A percentile compares a stretch with the other conserved stretches of the same genome.
These are phyloP conservation scores for Aspergillus japonicus DNA, from an alignment of 2,329 filamentous ascomycete species.

Conservation along the genomic window DNA sequence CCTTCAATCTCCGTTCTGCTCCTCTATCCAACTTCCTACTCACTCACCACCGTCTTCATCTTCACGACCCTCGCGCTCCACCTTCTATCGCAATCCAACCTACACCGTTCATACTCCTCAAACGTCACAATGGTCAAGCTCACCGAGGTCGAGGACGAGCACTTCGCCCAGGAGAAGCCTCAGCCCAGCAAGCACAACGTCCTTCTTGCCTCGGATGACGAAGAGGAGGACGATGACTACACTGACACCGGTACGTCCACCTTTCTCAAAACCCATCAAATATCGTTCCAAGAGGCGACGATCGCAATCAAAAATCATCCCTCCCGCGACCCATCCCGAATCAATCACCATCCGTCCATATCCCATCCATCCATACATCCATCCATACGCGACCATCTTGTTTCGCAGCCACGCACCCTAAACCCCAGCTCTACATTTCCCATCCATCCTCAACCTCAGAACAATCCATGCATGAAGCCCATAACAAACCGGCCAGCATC, in stretches of 20 bases:
- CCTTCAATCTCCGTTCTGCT: slow-evolving; percentile 24
- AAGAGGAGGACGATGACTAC: slow-evolving; percentile 76
- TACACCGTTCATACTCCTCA: slow-evolving; percentile 3
- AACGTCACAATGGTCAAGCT: slow-evolving; percentile 79
- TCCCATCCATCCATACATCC: slow-evolving; percentile 8
- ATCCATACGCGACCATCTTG: background rate
- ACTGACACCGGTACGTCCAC: slow-evolving; percentile 76
- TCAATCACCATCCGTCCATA: slow-evolving; percentile 3
- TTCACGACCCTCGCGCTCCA: slow-evolving; percentile 8
- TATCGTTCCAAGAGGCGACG: background rate
- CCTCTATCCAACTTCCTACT: slow-evolving; percentile 1
- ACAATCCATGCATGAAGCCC: background rate
- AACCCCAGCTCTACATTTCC: background rate
- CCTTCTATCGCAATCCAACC: background rate
- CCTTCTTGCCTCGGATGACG: slow-evolving; percentile 52
- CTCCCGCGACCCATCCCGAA: background rate
- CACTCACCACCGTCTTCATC: slow-evolving; percentile 12
- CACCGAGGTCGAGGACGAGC: slow-evolving; percentile 94
- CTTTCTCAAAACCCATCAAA: background rate
- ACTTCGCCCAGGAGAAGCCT: slow-evolving; percentile 72
- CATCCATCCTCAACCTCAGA: background rate
- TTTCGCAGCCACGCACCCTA: background rate
- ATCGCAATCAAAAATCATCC: background rate
- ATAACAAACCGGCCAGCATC: background rate
- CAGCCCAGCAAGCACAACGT: slow-evolving; percentile 62